Base-by-base conservation (phyloP, 306 rosid genomes). In the Senna siamea region DNA sequence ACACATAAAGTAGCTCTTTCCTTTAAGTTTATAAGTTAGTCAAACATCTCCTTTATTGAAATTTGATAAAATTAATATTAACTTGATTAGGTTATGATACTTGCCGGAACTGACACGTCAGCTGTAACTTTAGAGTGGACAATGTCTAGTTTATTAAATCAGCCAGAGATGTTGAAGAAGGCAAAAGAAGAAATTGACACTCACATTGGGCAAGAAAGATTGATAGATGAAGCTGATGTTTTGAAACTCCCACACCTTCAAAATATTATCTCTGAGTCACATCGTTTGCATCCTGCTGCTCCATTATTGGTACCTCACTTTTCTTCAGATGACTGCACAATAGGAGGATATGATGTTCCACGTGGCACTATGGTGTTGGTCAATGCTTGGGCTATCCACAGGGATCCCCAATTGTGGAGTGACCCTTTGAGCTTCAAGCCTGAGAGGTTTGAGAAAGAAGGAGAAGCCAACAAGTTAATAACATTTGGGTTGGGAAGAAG, bases 71-170 rank as follows among this genome's bases (percentile, higher is more conserved):
- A n/a, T 26, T 26, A 26, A 26, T 5, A 20, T 30, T 22, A 14
- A 37, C 0, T 59, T 43, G 48, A 8, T n/a, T 7, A 88, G 93
- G 66, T 78, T 1, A 9, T 88, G 60, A 2, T 86, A 0, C 2
- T 54, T 0, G 90, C 90, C 0, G 93, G 91, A 15, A 82, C 88
- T 0, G 86, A 86, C 5, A 71, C 89, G 15, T 62, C 89, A 30
- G 17, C 89, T 0, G 35, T 85, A 2, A 85, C 91, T 11, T 6
- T 89, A 66, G 93, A 89, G 65, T 86, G 93, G 93, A 87, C 86
- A 0, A n/a, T 89, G 76, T 57, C 84, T 3, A 66, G 78, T 83
- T 68, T 89, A 10, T 64, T 89, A 1, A 87, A 87, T 43, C 59
- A 85, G 43, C 87, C 84, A 0, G 28, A 81, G 0, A 61, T 73